These are phyloP conservation scores for Serendipita sp. DNA, from an alignment of 1,284 basidiomycete species.

Conservation along the genomic window DNA sequence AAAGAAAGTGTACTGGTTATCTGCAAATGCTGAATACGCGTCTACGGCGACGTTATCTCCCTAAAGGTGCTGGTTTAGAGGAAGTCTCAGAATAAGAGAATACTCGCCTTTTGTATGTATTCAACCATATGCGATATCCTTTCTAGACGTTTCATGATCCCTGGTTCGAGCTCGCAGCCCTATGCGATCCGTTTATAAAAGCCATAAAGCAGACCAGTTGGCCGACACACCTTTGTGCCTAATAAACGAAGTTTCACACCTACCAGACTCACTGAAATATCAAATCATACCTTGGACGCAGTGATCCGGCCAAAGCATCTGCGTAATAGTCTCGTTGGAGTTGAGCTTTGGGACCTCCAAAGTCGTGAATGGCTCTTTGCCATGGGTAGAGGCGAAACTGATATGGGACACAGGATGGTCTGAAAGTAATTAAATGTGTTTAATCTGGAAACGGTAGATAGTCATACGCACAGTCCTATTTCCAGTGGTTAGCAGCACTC, in stretches of 20 bases:
- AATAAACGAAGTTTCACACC: background rate
- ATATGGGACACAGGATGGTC: conserved; percentile 45
- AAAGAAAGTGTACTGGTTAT: conserved; percentile 23
- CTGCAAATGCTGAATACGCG: conserved; percentile 36
- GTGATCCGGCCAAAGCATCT: conserved; percentile 49
- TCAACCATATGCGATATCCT: conserved; percentile 14
- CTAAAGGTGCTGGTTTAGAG: conserved; percentile 21
- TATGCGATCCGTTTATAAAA: conserved; percentile 8
- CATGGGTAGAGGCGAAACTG: conserved; percentile 47
- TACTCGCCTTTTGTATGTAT: conserved; percentile 4
- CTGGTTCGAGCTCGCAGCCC: conserved; percentile 30
- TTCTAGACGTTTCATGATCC: conserved; percentile 22
- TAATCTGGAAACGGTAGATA: background rate
- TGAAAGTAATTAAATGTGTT: conserved; percentile 9
- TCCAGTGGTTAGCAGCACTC: background rate
- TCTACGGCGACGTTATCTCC: conserved; percentile 30
- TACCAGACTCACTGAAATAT: background rate
- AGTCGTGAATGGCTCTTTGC: conserved; percentile 27
- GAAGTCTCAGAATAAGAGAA: conserved; percentile 18
- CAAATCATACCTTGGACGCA: conserved; percentile 30
- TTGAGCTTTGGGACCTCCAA: conserved; percentile 24
- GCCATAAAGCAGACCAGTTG: conserved; percentile 8
- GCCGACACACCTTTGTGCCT: background rate
- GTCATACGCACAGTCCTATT: conserved; percentile 16
- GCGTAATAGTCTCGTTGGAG: conserved; percentile 24